Conservation (phyloP, 1,284 basidiomycete species). For the Trichosporon inkin region DNA sequence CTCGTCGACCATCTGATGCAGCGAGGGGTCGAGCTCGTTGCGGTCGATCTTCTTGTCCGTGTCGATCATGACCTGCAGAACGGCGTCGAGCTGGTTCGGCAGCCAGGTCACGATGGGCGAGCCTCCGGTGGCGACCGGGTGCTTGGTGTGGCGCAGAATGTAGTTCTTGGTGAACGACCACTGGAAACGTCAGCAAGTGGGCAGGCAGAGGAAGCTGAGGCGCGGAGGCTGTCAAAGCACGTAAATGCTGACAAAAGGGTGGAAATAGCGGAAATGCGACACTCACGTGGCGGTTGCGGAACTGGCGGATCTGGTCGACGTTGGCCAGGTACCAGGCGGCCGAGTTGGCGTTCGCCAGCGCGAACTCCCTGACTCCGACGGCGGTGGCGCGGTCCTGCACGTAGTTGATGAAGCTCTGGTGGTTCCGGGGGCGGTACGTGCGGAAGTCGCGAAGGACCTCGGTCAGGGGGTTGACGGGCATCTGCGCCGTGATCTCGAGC, state of each 20-base stretch:
- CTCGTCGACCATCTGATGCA: conserved; percentile 21
- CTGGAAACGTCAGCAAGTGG: neutral
- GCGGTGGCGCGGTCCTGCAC: conserved; percentile 20
- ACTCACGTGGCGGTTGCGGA: conserved; percentile 25
- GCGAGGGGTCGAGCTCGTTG: conserved; percentile 16
- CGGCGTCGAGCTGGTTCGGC: conserved; percentile 25
- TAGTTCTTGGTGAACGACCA: conserved; percentile 19
- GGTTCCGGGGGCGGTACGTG: conserved; percentile 25
- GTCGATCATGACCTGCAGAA: conserved; percentile 16
- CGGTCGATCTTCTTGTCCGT: conserved; percentile 19
- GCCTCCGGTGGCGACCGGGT: conserved; percentile 24
- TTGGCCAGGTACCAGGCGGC: conserved; percentile 23
- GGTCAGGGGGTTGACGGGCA: conserved; percentile 24
- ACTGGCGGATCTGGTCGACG: conserved; percentile 26
- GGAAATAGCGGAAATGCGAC: neutral
- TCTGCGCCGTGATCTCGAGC: conserved; percentile 22
- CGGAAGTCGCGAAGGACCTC: conserved; percentile 26
- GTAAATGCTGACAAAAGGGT: neutral
- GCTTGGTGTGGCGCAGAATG: conserved; percentile 17
- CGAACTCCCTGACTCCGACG: conserved; percentile 21
- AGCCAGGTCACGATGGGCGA: conserved; percentile 23
- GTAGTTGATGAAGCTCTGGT: conserved; percentile 24
- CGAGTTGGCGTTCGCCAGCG: conserved; percentile 16
- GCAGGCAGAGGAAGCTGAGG: neutral
- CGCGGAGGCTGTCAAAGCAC: neutral